These are phyloP conservation scores for Cyathus striatus DNA, from an alignment of 768 basidiomycete genomes.

Conservation along the genomic window DNA sequence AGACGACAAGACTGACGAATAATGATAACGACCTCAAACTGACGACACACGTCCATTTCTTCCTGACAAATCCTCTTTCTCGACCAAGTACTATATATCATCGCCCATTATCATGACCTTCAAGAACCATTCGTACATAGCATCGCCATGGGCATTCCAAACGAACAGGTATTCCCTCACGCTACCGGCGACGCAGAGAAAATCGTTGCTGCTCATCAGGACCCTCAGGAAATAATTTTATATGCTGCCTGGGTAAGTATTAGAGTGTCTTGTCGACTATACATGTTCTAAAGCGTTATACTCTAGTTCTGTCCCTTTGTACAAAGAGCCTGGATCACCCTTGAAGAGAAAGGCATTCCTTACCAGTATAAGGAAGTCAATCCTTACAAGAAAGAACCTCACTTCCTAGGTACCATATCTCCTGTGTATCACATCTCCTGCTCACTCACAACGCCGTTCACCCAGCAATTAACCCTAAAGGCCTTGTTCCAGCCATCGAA, in stretches of 20 bases:
- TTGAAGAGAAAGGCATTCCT: constrained; percentile 62
- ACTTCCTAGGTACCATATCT: constrained; percentile 40
- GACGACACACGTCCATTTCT: too few relatives aligned
- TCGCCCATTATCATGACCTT: too few relatives aligned
- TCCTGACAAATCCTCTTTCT: too few relatives aligned
- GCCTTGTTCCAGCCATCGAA: constrained; percentile 54
- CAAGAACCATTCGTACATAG: too few relatives aligned
- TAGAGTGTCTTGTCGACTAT: constrained; percentile 10
- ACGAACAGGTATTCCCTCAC: constrained; percentile 49
- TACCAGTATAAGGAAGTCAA: constrained; percentile 68
- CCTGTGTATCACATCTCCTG: neutral
- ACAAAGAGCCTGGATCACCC: constrained; percentile 59
- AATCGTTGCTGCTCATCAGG: constrained; percentile 47
- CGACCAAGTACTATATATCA: too few relatives aligned
- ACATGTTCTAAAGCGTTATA: constrained; percentile 3
- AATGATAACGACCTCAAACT: too few relatives aligned
- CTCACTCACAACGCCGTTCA: neutral
- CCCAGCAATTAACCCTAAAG: constrained; percentile 57
- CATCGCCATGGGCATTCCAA: constrained; percentile 34
- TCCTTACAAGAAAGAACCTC: constrained; percentile 63
- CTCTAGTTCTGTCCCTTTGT: constrained; percentile 54
- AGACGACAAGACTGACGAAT: too few relatives aligned
- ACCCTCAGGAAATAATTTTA: constrained; percentile 50
- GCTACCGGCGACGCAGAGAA: constrained; percentile 53
- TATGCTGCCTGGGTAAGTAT: constrained; percentile 61